These are phyloP conservation scores for Rubia peregrina DNA, from an alignment of 305 asterid species.

Conservation along the genomic window DNA sequence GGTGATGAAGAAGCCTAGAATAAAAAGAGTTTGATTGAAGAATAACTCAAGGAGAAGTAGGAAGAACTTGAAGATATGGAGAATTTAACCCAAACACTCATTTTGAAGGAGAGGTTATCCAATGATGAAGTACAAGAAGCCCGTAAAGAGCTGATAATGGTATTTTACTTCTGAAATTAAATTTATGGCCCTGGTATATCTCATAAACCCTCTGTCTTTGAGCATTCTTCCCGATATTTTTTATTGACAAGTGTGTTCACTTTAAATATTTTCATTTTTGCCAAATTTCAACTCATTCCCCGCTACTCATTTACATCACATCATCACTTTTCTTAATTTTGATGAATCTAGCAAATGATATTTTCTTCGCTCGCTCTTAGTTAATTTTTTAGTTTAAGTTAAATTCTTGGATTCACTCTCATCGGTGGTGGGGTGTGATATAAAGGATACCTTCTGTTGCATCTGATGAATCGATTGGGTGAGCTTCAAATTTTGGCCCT, in stretches of 20 bases:
- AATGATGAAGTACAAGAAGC: conserved; percentile 84
- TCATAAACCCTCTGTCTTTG: neutral
- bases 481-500: neutral
- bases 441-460: neutral
- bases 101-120: conserved; percentile 25
- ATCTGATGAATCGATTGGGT: neutral
- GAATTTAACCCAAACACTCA: conserved; percentile 8
- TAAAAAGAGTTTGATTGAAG: conserved; percentile 43
- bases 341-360: neutral
- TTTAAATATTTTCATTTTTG: neutral
- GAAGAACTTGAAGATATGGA: conserved; percentile 49
- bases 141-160: conserved; percentile 49
- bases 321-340: too few species aligned
- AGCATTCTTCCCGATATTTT: neutral
- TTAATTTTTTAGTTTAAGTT: neutral
- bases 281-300: neutral
- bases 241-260: neutral
- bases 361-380: neutral
- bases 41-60: conserved; percentile 58
- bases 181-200: neutral
- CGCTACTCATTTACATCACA: neutral
- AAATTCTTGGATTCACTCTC: neutral
- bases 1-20: conserved; percentile 52
- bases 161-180: neutral
- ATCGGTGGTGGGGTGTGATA: neutral